Conservation (phyloP, 2,329 filamentous ascomycete species). For the Coniochaeta sp. region DNA sequence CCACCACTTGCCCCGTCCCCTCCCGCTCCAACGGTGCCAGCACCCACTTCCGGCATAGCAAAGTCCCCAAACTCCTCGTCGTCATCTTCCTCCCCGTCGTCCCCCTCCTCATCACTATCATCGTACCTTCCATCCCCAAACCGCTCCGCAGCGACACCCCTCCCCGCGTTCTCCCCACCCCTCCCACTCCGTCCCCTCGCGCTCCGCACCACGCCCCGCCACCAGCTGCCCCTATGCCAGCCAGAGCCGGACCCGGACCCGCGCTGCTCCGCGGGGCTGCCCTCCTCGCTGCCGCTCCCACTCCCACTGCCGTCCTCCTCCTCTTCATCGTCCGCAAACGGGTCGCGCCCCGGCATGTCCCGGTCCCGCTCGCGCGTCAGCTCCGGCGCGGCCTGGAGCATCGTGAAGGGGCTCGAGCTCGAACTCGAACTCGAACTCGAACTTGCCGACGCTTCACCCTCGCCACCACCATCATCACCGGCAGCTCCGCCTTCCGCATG, state of each 20-base stretch:
- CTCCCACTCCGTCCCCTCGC: constrained; percentile 5
- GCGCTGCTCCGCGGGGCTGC: constrained; percentile 27
- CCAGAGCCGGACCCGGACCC: constrained; percentile 19
- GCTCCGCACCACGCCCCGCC: constrained; percentile 23
- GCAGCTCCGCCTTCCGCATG: constrained; percentile 27
- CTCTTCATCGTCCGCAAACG: constrained; percentile 52
- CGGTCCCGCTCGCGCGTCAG: neutral
- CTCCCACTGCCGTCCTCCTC: constrained; percentile 40
- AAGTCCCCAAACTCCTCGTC: constrained; percentile 65
- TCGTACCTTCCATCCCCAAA: constrained; percentile 28
- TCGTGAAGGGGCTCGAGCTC: too few relatives aligned
- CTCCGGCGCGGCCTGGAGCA: neutral
- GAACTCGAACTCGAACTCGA: too few relatives aligned
- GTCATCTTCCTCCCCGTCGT: constrained; percentile 39
- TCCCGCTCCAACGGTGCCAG: neutral
- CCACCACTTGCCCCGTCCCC: constrained; percentile 11
- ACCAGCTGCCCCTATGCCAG: constrained; percentile 28
- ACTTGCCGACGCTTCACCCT: too few relatives aligned
- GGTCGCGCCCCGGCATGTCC: constrained; percentile 26
- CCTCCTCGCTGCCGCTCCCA: constrained; percentile 38
- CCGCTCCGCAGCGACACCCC: constrained; percentile 13
- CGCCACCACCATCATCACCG: too few relatives aligned
- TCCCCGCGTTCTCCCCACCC: constrained; percentile 7
- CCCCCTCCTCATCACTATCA: constrained; percentile 29
- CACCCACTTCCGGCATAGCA: constrained; percentile 49